Conservation (phyloP, 2,329 filamentous ascomycete genomes). For the Exophiala alcalophila region DNA sequence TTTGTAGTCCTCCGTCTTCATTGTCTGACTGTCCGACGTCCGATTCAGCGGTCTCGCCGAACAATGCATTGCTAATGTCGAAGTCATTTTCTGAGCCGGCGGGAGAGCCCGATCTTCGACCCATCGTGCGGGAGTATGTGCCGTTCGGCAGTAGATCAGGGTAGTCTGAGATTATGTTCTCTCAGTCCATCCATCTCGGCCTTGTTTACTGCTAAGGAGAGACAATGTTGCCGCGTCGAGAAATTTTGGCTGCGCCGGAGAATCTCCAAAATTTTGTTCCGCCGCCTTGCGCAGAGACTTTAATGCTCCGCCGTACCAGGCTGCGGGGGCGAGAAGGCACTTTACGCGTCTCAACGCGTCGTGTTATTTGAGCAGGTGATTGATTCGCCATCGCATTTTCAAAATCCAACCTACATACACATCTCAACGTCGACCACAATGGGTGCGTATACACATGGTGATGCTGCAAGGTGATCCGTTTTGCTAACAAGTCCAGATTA, state of each 20-base stretch:
- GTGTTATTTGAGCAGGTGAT: not conserved
- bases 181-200: not conserved
- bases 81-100: slow-evolving; percentile 84
- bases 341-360: slow-evolving; percentile 18
- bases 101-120: slow-evolving; percentile 63
- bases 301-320: slow-evolving; percentile 4
- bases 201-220: too few relatives aligned
- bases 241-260: slow-evolving; percentile 14
- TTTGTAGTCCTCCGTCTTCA: slow-evolving; percentile 31
- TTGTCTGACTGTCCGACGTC: slow-evolving; percentile 40
- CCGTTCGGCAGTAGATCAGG: not conserved
- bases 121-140: slow-evolving; percentile 13
- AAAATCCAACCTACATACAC: not conserved
- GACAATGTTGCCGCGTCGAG: too few relatives aligned
- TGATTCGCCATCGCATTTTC: not conserved
- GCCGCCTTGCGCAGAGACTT: slow-evolving; percentile 3
- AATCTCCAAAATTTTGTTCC: slow-evolving; percentile 18
- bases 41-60: slow-evolving; percentile 59
- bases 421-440: slow-evolving; percentile 7
- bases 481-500: slow-evolving; percentile 19
- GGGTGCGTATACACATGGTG: slow-evolving; percentile 22
- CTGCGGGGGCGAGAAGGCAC: slow-evolving; percentile 2
- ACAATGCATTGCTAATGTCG: slow-evolving; percentile 79
- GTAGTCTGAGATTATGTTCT: not conserved
- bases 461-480: too few relatives aligned